These are phyloP conservation scores for Musa beccarii DNA, from an alignment of 176 grass and related monocot species.

Conservation along the genomic window DNA sequence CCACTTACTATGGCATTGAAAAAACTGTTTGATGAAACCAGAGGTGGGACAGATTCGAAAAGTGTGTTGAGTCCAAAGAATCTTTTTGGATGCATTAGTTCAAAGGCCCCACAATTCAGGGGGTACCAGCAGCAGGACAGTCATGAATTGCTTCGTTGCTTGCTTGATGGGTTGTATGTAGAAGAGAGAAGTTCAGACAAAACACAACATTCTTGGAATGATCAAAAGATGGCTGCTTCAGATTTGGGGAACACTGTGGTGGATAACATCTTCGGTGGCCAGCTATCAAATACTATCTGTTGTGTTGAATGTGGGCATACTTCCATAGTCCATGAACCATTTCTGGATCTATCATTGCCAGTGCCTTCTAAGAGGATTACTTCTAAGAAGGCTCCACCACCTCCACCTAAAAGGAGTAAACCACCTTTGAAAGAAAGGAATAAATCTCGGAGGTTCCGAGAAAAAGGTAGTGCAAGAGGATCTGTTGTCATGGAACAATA, in stretches of 20 bases:
- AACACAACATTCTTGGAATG: conserved; percentile 9
- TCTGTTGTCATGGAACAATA: conserved; percentile 34
- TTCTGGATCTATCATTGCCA: conserved; percentile 86
- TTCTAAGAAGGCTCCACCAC: conserved; percentile 40
- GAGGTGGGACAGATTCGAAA: conserved; percentile 47
- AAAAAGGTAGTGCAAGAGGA: conserved; percentile 25
- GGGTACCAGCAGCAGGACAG: conserved; percentile 96
- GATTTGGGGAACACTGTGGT: conserved; percentile 36
- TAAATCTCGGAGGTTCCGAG: conserved; percentile 42
- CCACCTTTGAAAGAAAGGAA: conserved; percentile 43
- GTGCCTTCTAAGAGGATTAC: conserved; percentile 66
- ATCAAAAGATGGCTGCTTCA: conserved; percentile 18
- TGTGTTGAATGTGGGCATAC: conserved; percentile 65
- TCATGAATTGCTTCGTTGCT: conserved; percentile 84
- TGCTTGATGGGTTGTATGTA: conserved; percentile 63
- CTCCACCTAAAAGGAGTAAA: conserved; percentile 42
- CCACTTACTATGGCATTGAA: conserved; percentile 63
- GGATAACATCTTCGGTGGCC: conserved; percentile 66
- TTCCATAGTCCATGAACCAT: conserved; percentile 72
- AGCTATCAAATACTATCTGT: conserved; percentile 79
- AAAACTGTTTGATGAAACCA: conserved; percentile 77
- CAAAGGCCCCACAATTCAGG: conserved; percentile 71
- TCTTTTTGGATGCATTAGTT: conserved; percentile 71
- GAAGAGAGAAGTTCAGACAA: conserved; percentile 70
- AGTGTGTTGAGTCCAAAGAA: conserved; percentile 63